Evolutionary conservation across 139 green algal species (phyloP).

Genomic region (Picocystis salinarum): DNA sequence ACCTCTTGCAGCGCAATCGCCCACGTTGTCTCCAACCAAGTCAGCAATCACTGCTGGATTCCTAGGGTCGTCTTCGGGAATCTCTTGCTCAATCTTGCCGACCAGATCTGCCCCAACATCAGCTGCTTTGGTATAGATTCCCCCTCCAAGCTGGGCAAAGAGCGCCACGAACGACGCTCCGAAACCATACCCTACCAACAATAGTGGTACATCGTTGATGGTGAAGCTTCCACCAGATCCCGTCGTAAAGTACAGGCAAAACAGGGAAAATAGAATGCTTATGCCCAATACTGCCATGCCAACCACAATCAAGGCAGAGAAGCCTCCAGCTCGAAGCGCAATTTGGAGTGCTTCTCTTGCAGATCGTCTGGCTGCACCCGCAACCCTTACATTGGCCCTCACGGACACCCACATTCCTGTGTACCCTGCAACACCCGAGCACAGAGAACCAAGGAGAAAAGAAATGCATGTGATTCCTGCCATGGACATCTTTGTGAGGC

Average conservation of each 20-base stretch:
- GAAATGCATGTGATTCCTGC: slow-evolving; percentile 27
- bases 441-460: slow-evolving; percentile 34
- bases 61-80: slow-evolving; percentile 56
- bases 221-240: too few relatives aligned
- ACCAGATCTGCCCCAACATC: slow-evolving; percentile 58
- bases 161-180: slow-evolving; percentile 40
- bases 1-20: slow-evolving; percentile 34
- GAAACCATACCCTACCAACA: slow-evolving; percentile 47
- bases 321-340: slow-evolving; percentile 36
- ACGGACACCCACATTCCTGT: slow-evolving; percentile 44
- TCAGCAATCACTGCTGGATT: slow-evolving; percentile 53
- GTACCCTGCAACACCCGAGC: slow-evolving; percentile 28
- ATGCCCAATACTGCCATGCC: slow-evolving; percentile 25
- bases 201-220: too few relatives aligned
- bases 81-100: slow-evolving; percentile 50
- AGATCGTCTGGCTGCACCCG: slow-evolving; percentile 19
- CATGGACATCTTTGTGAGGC: slow-evolving; percentile 14
- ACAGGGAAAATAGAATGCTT: slow-evolving; percentile 14
- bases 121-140: slow-evolving; percentile 59
- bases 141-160: slow-evolving; percentile 40
- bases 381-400: slow-evolving; percentile 33
- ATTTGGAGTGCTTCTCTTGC: slow-evolving; percentile 36
- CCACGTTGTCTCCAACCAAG: slow-evolving; percentile 51
- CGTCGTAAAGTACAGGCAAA: slow-evolving; percentile 16
- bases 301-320: slow-evolving; percentile 33